Conservation (phyloP, 768 basidiomycete genomes). For the Pleurotus eryngii region DNA sequence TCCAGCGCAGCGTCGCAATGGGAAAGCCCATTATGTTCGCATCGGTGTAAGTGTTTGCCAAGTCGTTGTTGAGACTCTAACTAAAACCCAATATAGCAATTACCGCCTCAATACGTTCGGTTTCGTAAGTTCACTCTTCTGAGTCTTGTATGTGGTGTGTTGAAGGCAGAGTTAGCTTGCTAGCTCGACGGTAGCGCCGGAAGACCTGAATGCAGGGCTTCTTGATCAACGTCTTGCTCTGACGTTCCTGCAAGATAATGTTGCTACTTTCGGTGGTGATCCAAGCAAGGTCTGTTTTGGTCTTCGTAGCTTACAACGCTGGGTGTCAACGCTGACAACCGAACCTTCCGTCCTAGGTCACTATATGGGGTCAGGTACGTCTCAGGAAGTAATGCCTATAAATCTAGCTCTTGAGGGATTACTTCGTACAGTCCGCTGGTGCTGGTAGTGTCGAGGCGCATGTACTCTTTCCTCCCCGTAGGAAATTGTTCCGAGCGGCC, state of each 20-base stretch:
- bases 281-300: constrained; percentile 39
- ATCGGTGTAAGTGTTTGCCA: constrained; percentile 33
- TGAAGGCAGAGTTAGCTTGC: constrained; percentile 32
- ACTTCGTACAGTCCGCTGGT: constrained; percentile 40
- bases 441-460: constrained; percentile 48
- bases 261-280: constrained; percentile 63
- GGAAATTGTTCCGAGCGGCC: constrained; percentile 44
- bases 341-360: constrained; percentile 30
- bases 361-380: constrained; percentile 54
- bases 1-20: constrained; percentile 37
- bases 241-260: constrained; percentile 61
- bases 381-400: background rate
- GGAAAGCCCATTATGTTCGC: constrained; percentile 58
- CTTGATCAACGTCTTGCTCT: constrained; percentile 59
- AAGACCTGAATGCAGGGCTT: constrained; percentile 58
- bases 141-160: background rate
- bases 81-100: constrained; percentile 31
- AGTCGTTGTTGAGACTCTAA: background rate
- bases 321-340: background rate
- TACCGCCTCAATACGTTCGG: constrained; percentile 59
- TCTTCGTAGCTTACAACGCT: background rate
- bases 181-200: constrained; percentile 38
- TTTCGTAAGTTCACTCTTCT: constrained; percentile 34
- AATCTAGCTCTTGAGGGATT: too few species aligned
- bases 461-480: constrained; percentile 37